These are phyloP conservation scores for Tympanopsis confertula DNA, from an alignment of 2,329 filamentous ascomycete genomes.

Conservation along the genomic window DNA sequence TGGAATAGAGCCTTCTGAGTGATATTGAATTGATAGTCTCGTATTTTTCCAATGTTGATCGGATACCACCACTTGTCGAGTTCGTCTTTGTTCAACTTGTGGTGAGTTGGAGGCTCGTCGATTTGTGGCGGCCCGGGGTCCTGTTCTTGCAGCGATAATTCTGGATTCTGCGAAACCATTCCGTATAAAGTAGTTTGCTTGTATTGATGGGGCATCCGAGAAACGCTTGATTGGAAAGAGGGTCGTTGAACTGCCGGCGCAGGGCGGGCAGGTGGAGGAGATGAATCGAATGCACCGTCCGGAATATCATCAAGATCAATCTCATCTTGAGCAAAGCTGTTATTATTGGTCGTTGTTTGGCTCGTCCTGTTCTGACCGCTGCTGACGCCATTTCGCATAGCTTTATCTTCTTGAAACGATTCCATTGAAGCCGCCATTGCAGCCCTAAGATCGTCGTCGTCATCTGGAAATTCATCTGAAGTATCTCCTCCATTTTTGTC, in stretches of 20 bases:
- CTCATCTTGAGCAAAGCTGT: neutral
- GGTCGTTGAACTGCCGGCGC: neutral
- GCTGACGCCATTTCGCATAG: neutral
- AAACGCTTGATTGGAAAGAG: constrained; percentile 12
- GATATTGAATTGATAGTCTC: constrained; percentile 96
- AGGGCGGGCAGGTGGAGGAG: neutral
- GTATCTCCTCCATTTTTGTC: neutral
- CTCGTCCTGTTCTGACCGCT: neutral
- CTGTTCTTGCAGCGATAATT: constrained; percentile 23
- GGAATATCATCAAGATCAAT: constrained; percentile 42
- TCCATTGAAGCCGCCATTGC: neutral
- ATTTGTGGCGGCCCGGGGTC: constrained; percentile 33
- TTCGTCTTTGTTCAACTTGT: constrained; percentile 65
- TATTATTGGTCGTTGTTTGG: neutral
- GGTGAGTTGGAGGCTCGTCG: constrained; percentile 56
- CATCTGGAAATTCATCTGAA: neutral
- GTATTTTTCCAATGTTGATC: constrained; percentile 73
- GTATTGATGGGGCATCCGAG: constrained; percentile 20
- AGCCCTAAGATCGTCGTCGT: neutral
- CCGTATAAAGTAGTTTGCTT: constrained; percentile 44
- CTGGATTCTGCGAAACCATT: constrained; percentile 15
- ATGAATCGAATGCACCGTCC: constrained; percentile 47
- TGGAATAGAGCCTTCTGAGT: constrained; percentile 83
- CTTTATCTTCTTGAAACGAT: neutral
- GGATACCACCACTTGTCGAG: constrained; percentile 90